phyloP scores from a whole-genome alignment of 73 alveolate species.

The Urostyla sp. region DNA sequence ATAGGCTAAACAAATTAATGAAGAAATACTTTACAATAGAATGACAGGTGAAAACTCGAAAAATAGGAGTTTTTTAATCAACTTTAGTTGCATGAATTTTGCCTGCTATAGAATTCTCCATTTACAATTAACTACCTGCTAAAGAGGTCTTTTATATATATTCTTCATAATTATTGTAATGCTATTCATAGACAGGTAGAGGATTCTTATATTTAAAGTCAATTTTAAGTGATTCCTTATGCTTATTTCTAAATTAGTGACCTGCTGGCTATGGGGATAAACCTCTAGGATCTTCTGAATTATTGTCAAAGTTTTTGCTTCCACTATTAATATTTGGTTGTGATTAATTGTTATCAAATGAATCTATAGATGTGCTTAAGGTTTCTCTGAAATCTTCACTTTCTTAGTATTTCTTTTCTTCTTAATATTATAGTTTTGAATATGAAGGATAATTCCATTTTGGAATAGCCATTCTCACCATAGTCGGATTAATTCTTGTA shows the following conservation, averaged over 20 bases:
- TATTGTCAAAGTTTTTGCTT: no score
- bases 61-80: slow-evolving; percentile 50
- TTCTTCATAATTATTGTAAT: slow-evolving; percentile 40
- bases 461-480: slow-evolving; percentile 19
- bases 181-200: slow-evolving; percentile 41
- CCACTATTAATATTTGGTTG: no score
- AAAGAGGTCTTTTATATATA: slow-evolving; percentile 21
- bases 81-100: slow-evolving; percentile 31
- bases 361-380: slow-evolving; percentile 8
- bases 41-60: slow-evolving; percentile 34
- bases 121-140: background rate
- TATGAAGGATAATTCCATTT: slow-evolving; percentile 18
- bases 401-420: slow-evolving; percentile 7
- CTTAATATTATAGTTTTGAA: slow-evolving; percentile 21
- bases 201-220: slow-evolving; percentile 27
- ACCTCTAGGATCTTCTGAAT: background rate
- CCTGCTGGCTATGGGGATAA: slow-evolving; percentile 1
- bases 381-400: slow-evolving; percentile 27
- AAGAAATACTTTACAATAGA: slow-evolving; percentile 11
- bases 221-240: slow-evolving; percentile 9
- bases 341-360: background rate
- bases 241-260: background rate
- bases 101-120: slow-evolving; percentile 19
- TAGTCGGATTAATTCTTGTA: slow-evolving; percentile 5
- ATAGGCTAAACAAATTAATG: slow-evolving; percentile 2